phyloP scores from a whole-genome alignment of 2,329 filamentous ascomycete genomes.

The Nigrograna mackinnonii region DNA sequence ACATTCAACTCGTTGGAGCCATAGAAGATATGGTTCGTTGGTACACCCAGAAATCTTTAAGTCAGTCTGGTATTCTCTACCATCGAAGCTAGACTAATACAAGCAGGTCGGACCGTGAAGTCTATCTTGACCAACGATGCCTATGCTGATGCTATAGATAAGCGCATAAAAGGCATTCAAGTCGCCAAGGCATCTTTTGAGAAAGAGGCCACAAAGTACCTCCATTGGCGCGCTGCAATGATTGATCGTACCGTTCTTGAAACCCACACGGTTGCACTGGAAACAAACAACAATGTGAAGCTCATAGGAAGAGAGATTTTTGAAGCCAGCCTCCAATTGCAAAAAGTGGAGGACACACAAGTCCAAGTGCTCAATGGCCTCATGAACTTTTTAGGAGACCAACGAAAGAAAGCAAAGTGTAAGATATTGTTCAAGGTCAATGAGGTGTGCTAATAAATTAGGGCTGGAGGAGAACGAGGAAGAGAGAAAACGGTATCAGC shows the following conservation, averaged over 20 bases:
- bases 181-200: neutral
- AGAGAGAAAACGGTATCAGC: neutral
- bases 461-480: no score
- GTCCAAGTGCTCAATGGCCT: neutral
- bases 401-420: neutral
- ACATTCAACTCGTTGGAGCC: constrained; percentile 2
- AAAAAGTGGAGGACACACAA: neutral
- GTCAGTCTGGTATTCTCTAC: neutral
- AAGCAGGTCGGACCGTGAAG: no score
- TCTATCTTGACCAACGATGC: neutral
- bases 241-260: neutral
- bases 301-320: neutral
- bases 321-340: neutral
- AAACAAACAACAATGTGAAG: neutral
- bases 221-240: neutral
- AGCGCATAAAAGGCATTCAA: neutral
- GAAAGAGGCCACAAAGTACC: neutral
- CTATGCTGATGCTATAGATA: neutral
- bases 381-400: neutral
- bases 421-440: no score
- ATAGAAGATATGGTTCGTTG: constrained; percentile 4
- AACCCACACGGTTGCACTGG: neutral
- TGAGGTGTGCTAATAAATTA: no score
- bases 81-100: no score
- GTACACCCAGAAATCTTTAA: constrained; percentile 1